Evolutionary conservation across 1,139 yeast species (phyloP).

Genomic region (Pichia sp.): DNA sequence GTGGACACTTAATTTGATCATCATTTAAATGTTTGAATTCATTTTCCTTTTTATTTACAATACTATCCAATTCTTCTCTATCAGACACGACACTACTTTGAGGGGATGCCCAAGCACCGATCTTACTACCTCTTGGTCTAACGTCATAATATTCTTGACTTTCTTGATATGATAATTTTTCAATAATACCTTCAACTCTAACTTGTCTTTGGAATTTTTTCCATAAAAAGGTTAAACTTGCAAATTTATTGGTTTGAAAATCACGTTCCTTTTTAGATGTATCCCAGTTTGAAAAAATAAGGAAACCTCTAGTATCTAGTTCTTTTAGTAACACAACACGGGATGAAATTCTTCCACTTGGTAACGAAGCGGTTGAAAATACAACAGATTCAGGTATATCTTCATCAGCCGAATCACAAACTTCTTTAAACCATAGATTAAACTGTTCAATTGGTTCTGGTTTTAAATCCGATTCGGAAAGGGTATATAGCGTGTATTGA

Average conservation of each 20-base stretch:
- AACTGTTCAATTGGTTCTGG: constrained; percentile 70
- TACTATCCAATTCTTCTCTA: constrained; percentile 57
- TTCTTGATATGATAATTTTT: constrained; percentile 65
- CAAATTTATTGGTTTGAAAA: constrained; percentile 63
- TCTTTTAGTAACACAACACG: constrained; percentile 84
- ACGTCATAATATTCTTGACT: constrained; percentile 74
- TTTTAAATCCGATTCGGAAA: constrained; percentile 49
- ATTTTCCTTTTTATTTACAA: constrained; percentile 42
- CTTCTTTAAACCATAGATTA: constrained; percentile 79
- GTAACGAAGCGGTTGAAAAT: constrained; percentile 79
- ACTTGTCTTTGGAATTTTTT: constrained; percentile 85
- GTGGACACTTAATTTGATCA: constrained; percentile 80
- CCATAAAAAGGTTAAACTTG: constrained; percentile 90
- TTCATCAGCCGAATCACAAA: constrained; percentile 44
- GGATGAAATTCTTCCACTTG: constrained; percentile 81
- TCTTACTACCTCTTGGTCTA: constrained; percentile 85
- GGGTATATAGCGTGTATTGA: constrained; percentile 68
- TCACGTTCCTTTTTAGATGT: constrained; percentile 76
- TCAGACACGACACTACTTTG: constrained; percentile 58
- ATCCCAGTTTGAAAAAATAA: constrained; percentile 90
- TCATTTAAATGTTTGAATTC: constrained; percentile 49
- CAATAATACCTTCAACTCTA: constrained; percentile 82
- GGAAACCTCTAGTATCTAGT: constrained; percentile 75
- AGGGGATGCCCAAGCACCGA: constrained; percentile 97
- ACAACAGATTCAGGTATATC: constrained; percentile 73